Evolutionary conservation across 2,329 filamentous ascomycete species (phyloP), one percentile per base, ranked within the genome.

Genomic region (Hypomyces perniciosus): DNA sequence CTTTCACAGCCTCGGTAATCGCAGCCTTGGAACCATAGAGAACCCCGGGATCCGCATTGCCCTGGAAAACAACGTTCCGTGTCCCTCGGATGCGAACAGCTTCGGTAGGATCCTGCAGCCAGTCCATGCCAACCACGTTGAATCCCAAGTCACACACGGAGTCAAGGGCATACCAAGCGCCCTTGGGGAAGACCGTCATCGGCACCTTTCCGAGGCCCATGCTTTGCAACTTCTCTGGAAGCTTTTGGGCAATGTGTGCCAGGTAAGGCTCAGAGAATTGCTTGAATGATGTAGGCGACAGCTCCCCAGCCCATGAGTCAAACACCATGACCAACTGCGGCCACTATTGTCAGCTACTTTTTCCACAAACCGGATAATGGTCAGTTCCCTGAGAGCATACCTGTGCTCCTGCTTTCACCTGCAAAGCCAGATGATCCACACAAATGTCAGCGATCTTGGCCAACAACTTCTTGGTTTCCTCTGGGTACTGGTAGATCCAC

Each of bases 131-230:
- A 51, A 99, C 87, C 35, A 96, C 90, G 63, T 97, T 82, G 74
- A 97, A 99, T 38, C 90, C 91, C 12, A 91, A 81, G 62, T 90
- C 76, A 72, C 91, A 96, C 20, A 93, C 80, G 31, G 88, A 84
- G 60, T 96, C 88, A 44, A 99, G 77, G 4, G 90, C 90, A 69
- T 95, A 93, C 88, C 93, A 97, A 8, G 93, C 92, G 8, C 93
- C 93, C 75, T 99, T 99, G 34, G 93, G 90, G 68, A 99, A 99
- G 27, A 97, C 90, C 5, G 91, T 95, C 91, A 97, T 96, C 3
- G 93, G 93, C 3, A 99, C 92, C 8, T 75, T 77, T 52, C 91
- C 87, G 47, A 92, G 72, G 0, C 84, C 84, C 64, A 95, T 77
- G 65, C 88, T 86, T 59, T 80, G 74, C 51, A 97, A 73, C 54